Evolutionary conservation across 106 monocot genomes (phyloP), one percentile per base, ranked within the genome.

Genomic region (Allium sativum): DNA sequence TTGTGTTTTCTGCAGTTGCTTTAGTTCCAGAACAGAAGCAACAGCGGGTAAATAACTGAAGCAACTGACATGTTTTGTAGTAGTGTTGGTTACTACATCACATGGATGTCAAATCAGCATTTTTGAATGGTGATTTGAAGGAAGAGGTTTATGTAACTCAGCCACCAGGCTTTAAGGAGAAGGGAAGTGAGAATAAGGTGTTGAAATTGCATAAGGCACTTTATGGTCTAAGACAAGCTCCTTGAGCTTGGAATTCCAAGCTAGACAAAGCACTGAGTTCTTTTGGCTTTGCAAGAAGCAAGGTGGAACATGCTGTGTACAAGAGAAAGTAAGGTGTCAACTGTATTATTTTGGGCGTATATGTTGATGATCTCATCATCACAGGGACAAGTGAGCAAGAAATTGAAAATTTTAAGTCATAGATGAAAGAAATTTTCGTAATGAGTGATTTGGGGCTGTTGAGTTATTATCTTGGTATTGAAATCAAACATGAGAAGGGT

Each of bases 401-500:
- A 13, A 64, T 75, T 48, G 47, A 7, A n/a, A 65, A 50, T 14
- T 65, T 65, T 10, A 65, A 65, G 48, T 10, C 10, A 12, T n/a
- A 65, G 21, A 65, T 65, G 65, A 48, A 50, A 21, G 15, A 3
- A 15, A 50, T 65, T 46, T 65, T 50, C 48, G 21, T 9, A 20
- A 43, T 7, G 21, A 61, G 42, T 61, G 42, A 31, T 42, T 20
- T 40, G 61, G 61, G 40, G 8, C 22, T 50, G 4, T 21, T 47
- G 8, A 53, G 6, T 9, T 75, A 62, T 17, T 75, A 62, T 21
- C 70, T 70, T 10, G 64, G 64, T 7, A 44, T 80, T 7, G 65
- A 80, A 44, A 71, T 80, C 3, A 6, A 8, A 0, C 75, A 80
- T 10, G 7, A 10, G 7, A 15, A 8, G 17, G 21, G 48, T 9